Base-by-base conservation (phyloP, 768 basidiomycete species). In the Gymnopilus junonius region DNA sequence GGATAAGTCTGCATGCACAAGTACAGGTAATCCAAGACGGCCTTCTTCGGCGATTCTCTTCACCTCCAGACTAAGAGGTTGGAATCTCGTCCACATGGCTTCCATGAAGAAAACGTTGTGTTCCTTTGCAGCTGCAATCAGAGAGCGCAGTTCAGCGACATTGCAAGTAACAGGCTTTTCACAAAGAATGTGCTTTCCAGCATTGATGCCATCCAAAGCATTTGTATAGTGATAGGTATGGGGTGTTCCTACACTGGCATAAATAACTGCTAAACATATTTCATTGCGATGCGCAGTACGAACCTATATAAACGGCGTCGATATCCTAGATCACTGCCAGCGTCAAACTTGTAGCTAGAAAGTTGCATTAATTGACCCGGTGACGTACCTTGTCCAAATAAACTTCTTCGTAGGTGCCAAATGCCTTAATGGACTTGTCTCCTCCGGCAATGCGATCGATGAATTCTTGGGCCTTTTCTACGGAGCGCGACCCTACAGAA, bases 21-120 rank as follows among this genome's bases (percentile, higher is more conserved):
- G 78, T 2, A 90, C 77, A 17, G 91, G 89, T 10, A 82, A 77
- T 7, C 92, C 92, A 21, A 94, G 79, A n/a, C 72, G 75, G 5
- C 89, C 90, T 58, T 81, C 80, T 54, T 90, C 86, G 1, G 84
- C 81, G 48, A 92, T 75, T 63, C 81, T 80, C 75, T 89, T 88
- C 57, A 93, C 78, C 63, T 90, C 91, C 17, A 79, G 70, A 10
- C 81, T 78, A 62, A 92, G 82, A 12, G 91, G 91, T 61, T 91
- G 88, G 80, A 93, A 93, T 35, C 91, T 83, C 35, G 93, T 94
- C 92, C 93, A 94, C 75, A 94, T 80, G 0, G 91, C 93, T 76
- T 96, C 95, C 94, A 96, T 95, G 69, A 96, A 86, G 80, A 96
- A 96, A 1, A 94, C 83, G 17, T 87, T 85, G 68, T 89, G 79